These are phyloP conservation scores for Trifolium dubium DNA, from an alignment of 306 rosid species.

Conservation along the genomic window DNA sequence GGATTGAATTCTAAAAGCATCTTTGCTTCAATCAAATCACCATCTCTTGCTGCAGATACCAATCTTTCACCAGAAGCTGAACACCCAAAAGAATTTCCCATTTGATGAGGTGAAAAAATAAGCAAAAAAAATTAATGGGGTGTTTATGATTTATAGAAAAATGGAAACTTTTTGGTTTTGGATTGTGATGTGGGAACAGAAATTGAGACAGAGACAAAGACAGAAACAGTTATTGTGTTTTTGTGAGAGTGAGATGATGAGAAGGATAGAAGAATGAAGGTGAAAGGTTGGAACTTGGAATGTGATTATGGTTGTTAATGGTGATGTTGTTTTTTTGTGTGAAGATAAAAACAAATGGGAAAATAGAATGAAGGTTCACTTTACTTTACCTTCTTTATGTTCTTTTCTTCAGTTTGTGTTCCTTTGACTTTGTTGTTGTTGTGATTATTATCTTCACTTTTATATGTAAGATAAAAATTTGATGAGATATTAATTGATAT, in stretches of 20 bases:
- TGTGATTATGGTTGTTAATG: background rate
- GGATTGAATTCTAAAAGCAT: slow-evolving; percentile 93
- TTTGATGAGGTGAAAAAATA: slow-evolving; percentile 48
- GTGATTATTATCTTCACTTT: too few species aligned
- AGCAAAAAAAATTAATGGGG: slow-evolving; percentile 35
- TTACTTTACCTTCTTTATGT: background rate
- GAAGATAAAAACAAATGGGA: slow-evolving; percentile 2
- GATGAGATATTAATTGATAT: too few species aligned
- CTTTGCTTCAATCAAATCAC: slow-evolving; percentile 91
- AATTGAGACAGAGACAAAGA: background rate
- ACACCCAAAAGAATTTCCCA: slow-evolving; percentile 99
- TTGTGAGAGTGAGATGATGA: slow-evolving; percentile 1
- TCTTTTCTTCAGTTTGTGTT: slow-evolving; percentile 4
- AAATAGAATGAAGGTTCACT: slow-evolving; percentile 22
- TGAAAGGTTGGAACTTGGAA: background rate
- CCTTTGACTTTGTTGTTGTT: slow-evolving; percentile 24
- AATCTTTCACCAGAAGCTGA: slow-evolving; percentile 95
- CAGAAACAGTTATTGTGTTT: background rate
- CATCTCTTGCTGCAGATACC: slow-evolving; percentile 98
- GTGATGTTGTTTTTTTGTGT: background rate
- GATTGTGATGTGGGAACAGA: background rate
- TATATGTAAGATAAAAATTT: too few species aligned
- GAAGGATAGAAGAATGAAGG: background rate
- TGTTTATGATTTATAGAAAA: slow-evolving; percentile 12
- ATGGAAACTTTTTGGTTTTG: background rate